A percentile compares a stretch with the other conserved stretches of the same genome.
Evolutionary conservation across 139 green algal species (phyloP).

Genomic region (Zygnema cylindricum): DNA sequence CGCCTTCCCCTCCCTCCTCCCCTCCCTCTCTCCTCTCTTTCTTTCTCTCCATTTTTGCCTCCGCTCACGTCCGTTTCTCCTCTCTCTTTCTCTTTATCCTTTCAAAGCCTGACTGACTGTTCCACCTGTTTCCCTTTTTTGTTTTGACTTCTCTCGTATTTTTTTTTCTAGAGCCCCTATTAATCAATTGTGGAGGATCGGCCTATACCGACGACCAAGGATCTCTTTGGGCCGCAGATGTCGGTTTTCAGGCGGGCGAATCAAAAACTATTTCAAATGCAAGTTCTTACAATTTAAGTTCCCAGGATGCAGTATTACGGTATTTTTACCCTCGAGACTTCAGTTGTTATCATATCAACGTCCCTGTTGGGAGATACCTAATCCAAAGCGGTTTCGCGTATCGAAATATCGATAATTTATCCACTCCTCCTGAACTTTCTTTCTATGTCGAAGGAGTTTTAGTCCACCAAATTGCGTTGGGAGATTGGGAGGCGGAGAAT

Average conservation of each 20-base stretch:
- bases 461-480: conserved; percentile 14
- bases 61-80: too few species aligned
- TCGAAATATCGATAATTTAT: conserved; percentile 5
- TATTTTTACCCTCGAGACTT: not conserved
- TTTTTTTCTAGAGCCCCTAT: conserved; percentile 19
- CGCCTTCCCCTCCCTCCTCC: not conserved
- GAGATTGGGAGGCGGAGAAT: not conserved
- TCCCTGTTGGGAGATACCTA: conserved; percentile 25
- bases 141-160: not conserved
- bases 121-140: not conserved
- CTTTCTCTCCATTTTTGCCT: not conserved
- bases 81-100: not conserved
- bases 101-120: not conserved
- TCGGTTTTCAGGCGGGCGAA: conserved; percentile 10
- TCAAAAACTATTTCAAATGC: conserved; percentile 13
- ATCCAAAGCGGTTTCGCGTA: conserved; percentile 42
- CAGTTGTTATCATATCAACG: conserved; percentile 30
- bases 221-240: conserved; percentile 13
- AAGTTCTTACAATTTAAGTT: not conserved
- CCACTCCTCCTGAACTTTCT: conserved; percentile 7
- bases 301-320: not conserved
- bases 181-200: conserved; percentile 30
- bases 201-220: not conserved
- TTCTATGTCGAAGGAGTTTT: conserved; percentile 23
- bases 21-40: not conserved